phyloP scores from a whole-genome alignment of 1,139 yeast genomes.

The Hyphopichia wangnamkhiaoensis region DNA sequence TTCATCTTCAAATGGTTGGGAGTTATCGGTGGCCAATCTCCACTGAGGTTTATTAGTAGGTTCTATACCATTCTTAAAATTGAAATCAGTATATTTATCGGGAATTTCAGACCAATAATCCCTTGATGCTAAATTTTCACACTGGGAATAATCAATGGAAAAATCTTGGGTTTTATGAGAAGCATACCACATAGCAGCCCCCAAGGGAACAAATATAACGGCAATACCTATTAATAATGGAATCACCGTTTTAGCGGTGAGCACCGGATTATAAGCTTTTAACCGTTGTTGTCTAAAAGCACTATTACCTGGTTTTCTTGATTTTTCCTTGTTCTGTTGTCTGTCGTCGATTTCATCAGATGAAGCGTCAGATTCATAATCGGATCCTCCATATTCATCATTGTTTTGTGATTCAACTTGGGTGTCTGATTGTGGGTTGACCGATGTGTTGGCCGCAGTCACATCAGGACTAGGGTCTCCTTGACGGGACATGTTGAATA shows the following conservation, averaged over 20 bases:
- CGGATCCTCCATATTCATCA: constrained; percentile 7
- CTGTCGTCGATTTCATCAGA: constrained; percentile 14
- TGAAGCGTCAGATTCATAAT: constrained; percentile 11
- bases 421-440: background rate
- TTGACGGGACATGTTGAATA: too few species aligned
- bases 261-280: constrained; percentile 61
- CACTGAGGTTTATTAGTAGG: constrained; percentile 39
- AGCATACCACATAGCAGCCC: constrained; percentile 87
- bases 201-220: constrained; percentile 84
- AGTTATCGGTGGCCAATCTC: constrained; percentile 56
- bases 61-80: constrained; percentile 42
- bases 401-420: background rate
- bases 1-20: constrained; percentile 56
- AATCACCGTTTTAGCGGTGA: constrained; percentile 87
- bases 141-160: constrained; percentile 77
- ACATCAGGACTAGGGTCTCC: too few species aligned
- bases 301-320: constrained; percentile 57
- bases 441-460: background rate
- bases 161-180: constrained; percentile 77
- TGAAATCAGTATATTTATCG: constrained; percentile 48
- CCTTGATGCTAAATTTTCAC: constrained; percentile 59
- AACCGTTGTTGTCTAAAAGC: constrained; percentile 64
- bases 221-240: constrained; percentile 78
- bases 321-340: constrained; percentile 31
- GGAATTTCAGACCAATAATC: constrained; percentile 65